These are phyloP conservation scores for Trapa bicornis DNA, from an alignment of 345 rosid species.

Conservation along the genomic window DNA sequence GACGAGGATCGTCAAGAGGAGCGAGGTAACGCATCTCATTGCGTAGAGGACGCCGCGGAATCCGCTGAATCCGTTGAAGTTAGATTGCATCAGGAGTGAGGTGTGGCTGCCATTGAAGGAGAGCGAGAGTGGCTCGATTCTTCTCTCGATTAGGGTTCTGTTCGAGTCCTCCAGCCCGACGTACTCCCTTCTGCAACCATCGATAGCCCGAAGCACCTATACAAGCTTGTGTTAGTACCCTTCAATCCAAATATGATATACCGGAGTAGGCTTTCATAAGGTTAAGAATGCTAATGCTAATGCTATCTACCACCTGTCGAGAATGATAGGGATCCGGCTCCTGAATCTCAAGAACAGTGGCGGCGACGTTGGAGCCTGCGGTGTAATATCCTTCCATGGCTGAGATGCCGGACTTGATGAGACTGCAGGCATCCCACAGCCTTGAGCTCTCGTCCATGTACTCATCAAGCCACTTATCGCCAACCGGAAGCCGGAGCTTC, in stretches of 20 bases:
- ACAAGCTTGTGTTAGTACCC: no score
- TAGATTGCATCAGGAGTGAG: constrained; percentile 20
- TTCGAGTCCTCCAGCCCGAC: constrained; percentile 33
- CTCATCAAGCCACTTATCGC: constrained; percentile 61
- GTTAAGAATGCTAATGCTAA: neutral
- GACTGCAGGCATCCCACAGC: constrained; percentile 49
- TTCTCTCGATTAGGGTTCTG: constrained; percentile 24
- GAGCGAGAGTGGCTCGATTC: constrained; percentile 19
- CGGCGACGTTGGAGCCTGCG: constrained; percentile 23
- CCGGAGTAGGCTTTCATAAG: no score
- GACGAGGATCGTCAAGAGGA: constrained; percentile 46
- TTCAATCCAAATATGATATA: no score
- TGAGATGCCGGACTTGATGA: constrained; percentile 37
- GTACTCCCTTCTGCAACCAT: constrained; percentile 33
- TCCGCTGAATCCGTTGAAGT: constrained; percentile 54
- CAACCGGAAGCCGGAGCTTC: constrained; percentile 46
- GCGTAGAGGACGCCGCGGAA: constrained; percentile 75
- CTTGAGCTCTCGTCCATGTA: constrained; percentile 65
- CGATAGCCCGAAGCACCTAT: constrained; percentile 31
- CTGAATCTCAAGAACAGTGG: constrained; percentile 25
- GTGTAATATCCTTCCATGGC: constrained; percentile 28
- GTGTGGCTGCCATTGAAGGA: constrained; percentile 13
- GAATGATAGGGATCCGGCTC: constrained; percentile 21
- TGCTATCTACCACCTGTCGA: constrained; percentile 27
- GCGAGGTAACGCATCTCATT: constrained; percentile 52